Evolutionary conservation across 2,329 filamentous ascomycete genomes (phyloP), one percentile per base, ranked within the genome.

Genomic region (Trichoderma oligosporum): DNA sequence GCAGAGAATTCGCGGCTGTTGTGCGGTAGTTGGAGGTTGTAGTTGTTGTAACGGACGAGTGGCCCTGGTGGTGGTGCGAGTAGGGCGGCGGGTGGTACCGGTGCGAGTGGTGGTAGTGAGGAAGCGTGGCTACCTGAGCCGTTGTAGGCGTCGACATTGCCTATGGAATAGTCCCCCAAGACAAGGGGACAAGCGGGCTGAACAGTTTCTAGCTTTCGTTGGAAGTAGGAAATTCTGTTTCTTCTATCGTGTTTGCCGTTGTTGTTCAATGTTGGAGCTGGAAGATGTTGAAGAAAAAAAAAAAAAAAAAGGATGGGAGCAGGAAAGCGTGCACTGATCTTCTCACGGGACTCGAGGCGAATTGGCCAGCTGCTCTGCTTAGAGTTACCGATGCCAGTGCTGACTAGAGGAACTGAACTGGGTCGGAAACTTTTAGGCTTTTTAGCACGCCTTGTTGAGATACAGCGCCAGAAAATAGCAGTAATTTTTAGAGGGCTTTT

Each of bases 91-190:
- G 82, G 68, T 83, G 79, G 68, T 86, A 86, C 76, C 85, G 84
- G 75, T 84, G 84, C 61, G 82, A 80, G 73, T 85, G 82, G 73
- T 85, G 82, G 73, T 86, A 85, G 67, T 82, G 83, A 70, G 85
- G 85, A 69, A 89, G 79, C 64, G 85, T 87, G 68, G 85, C 85
- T 71, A 86, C 88, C 27, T 31, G 27, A 67, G 86, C 86, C 68
- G 86, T 88, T 61, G 88, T 90, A 65, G 89, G 88, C 65, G 88
- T 91, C 79, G 89, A 92, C 89, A 93, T 92, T 39, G 22, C 45
- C 53, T 22, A 12, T 48, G 42, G 36, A 29, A 25, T 20, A 29
- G 51, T 35, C 18, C 29, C 57, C 44, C 41, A 20, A 14, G 35
- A 52, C 24, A 14, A 35, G 27, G 20, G 11, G 14, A 22, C 29